Conservation (phyloP, 1,284 basidiomycete species). For the Agroathelia rolfsii region DNA sequence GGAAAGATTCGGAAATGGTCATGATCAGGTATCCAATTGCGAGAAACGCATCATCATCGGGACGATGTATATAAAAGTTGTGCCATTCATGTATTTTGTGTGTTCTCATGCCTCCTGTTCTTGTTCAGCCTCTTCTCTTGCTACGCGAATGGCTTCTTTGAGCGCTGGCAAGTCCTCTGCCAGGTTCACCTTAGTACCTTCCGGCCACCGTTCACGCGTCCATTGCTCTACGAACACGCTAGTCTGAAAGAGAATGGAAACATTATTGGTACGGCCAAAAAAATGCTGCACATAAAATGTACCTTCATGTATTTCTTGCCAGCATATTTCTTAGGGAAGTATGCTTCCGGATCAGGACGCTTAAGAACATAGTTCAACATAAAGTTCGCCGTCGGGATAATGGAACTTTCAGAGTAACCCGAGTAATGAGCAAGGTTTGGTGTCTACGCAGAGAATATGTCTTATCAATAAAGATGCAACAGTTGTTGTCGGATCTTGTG, state of each 20-base stretch:
- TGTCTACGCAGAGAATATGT: conserved; percentile 37
- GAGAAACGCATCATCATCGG: too few relatives aligned
- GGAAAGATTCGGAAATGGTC: too few relatives aligned
- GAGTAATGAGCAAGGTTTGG: conserved; percentile 90
- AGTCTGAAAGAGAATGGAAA: conserved; percentile 27
- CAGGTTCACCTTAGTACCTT: conserved; percentile 42
- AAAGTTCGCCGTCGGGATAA: conserved; percentile 82
- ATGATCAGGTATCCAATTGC: too few relatives aligned
- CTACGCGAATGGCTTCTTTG: conserved; percentile 39
- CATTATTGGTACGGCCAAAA: too few relatives aligned
- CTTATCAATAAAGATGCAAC: conserved; percentile 9
- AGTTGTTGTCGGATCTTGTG: too few relatives aligned
- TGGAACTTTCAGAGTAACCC: conserved; percentile 74
- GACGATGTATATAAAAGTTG: too few relatives aligned
- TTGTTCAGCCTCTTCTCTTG: conserved; percentile 21
- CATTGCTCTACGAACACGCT: conserved; percentile 53
- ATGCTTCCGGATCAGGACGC: conserved; percentile 61
- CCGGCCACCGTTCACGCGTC: conserved; percentile 53
- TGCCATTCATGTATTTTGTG: too few relatives aligned
- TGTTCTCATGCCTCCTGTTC: too few relatives aligned
- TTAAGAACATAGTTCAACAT: conserved; percentile 91
- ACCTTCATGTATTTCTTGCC: conserved; percentile 83
- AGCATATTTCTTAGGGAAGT: conserved; percentile 79
- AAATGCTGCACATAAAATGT: conserved; percentile 4
- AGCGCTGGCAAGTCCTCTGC: conserved; percentile 39